Percentiles rank a stretch among this genome's conserved stretches.
phyloP scores from a whole-genome alignment of 2,329 filamentous ascomycete genomes.

The Alternaria postmessia region DNA sequence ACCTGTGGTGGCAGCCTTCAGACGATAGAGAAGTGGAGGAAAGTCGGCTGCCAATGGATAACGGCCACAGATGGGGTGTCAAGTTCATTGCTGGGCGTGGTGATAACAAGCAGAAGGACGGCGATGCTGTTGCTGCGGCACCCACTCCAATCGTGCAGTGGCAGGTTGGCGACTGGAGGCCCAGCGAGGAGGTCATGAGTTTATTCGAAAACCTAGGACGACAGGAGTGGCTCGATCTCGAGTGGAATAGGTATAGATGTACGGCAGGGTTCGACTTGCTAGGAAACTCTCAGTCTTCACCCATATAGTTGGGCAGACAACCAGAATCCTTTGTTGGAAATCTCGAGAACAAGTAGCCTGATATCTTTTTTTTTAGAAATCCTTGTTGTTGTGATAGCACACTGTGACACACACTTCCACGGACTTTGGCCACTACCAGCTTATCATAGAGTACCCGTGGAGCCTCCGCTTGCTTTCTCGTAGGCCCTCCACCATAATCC shows the following conservation, averaged over 20 bases:
- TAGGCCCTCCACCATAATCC: slow-evolving; percentile 93
- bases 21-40: slow-evolving; percentile 12
- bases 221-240: slow-evolving; percentile 18
- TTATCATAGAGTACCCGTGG: not conserved
- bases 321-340: not conserved
- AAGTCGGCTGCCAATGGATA: slow-evolving; percentile 12
- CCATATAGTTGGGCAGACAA: slow-evolving; percentile 5
- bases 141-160: slow-evolving; percentile 19
- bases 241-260: slow-evolving; percentile 15
- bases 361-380: not conserved
- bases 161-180: slow-evolving; percentile 23
- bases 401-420: not conserved
- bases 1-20: slow-evolving; percentile 14
- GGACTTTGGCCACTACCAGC: not conserved
- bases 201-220: slow-evolving; percentile 19
- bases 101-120: not conserved
- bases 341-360: not conserved
- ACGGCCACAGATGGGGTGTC: slow-evolving; percentile 21
- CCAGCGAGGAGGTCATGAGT: slow-evolving; percentile 16
- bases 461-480: slow-evolving; percentile 58
- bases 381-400: not conserved
- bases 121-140: slow-evolving; percentile 54
- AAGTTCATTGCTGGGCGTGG: slow-evolving; percentile 17
- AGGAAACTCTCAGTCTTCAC: slow-evolving; percentile 11
- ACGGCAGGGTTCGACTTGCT: slow-evolving; percentile 7